Conservation (phyloP, 768 basidiomycete genomes). For the Russula emetica region DNA sequence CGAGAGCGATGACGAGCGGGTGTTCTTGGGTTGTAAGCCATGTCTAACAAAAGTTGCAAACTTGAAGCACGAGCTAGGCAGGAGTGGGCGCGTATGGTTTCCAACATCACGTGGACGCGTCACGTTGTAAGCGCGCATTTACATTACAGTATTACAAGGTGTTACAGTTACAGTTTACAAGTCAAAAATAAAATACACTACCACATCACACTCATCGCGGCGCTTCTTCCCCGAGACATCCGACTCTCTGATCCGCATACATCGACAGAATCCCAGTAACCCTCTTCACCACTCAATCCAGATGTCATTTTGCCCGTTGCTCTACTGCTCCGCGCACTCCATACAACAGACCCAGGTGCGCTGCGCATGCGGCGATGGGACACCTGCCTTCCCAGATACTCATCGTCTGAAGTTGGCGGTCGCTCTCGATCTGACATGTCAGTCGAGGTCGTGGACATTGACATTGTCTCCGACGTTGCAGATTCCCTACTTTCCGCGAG, state of each 20-base stretch:
- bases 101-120: conserved; percentile 24
- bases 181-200: conserved; percentile 2
- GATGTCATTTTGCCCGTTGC: conserved; percentile 20
- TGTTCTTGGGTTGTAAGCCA: conserved; percentile 41
- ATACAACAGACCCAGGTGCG: conserved; percentile 25
- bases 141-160: too few species aligned
- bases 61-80: too few species aligned
- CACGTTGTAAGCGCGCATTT: not conserved
- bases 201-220: conserved; percentile 24
- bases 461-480: conserved; percentile 22
- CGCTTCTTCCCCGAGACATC: conserved; percentile 22
- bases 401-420: conserved; percentile 12
- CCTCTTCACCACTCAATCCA: conserved; percentile 20
- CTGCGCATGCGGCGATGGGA: conserved; percentile 27
- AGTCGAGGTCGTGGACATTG: conserved; percentile 20
- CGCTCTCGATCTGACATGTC: conserved; percentile 17
- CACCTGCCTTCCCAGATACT: conserved; percentile 10
- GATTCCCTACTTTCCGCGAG: conserved; percentile 20
- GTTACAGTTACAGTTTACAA: not conserved
- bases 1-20: conserved; percentile 46
- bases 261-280: conserved; percentile 27
- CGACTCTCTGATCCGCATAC: conserved; percentile 23
- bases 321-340: conserved; percentile 23
- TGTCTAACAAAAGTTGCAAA: conserved; percentile 6
- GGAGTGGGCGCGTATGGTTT: not conserved